Evolutionary conservation across 495 filamentous ascomycete genomes (phyloP), one percentile per base, ranked within the genome.

Genomic region (Annulohypoxylon moriforme): DNA sequence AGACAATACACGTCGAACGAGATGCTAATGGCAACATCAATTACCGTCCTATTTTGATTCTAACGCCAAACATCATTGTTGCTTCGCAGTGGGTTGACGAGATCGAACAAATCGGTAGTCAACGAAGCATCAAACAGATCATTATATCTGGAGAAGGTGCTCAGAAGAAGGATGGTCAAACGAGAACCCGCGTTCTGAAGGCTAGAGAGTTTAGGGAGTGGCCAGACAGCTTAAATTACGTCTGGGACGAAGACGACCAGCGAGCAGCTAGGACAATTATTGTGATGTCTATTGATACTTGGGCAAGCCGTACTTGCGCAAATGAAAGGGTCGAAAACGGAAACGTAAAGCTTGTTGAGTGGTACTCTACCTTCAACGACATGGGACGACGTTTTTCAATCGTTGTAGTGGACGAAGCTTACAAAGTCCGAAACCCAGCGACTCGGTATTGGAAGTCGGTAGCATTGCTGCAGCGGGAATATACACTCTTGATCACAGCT

Each of bases 391-490:
- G 22, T 4, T 76, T 77, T 53, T 77, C 75, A 0, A 56, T 76
- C n/a, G 68, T 77, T 5, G 64, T 77, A 1, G 73, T 76, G 0
- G 75, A 77, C 24, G 75, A 76, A 29, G 75, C 75, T 4, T 69
- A 76, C 36, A 76, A 77, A 58, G 57, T 74, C 6, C 67, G 68
- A n/a, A 60, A 77, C 16, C 22, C 47, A 0, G 5, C 14, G 0
- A 76, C 75, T 0, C 46, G 44, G 3, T 67, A 67, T 14, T 75
- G 67, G 70, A 64, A 70, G 25, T 77, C 75, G 0, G 59, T 77
- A 14, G 40, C 60, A 22, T 44, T 76, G 0, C 47, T 77, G 14
- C 14, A 76, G 7, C 73, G 73, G 7, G 36, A 73, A 4, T 76
- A 67, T 50, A 76, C 73, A 4, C 67, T 77, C 4, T 61, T 77